These are phyloP conservation scores for Zymoseptoria tritici DNA, from an alignment of 2,329 filamentous ascomycete genomes.

Conservation along the genomic window DNA sequence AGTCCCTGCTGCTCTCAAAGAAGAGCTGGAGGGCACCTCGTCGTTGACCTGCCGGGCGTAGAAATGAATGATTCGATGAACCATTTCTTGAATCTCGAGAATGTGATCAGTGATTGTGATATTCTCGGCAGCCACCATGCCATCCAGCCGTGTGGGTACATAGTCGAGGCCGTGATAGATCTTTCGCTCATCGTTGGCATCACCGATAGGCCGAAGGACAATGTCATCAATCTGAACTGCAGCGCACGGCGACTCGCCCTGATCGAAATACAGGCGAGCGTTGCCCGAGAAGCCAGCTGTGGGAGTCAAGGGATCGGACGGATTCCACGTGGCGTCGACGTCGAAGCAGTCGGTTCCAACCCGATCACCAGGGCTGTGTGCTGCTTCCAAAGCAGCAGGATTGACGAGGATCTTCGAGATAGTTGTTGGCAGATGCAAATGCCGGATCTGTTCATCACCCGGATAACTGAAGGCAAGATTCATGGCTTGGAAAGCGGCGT, in stretches of 20 bases:
- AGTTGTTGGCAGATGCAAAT: slow-evolving; percentile 17
- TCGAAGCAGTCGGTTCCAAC: not conserved
- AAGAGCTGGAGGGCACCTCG: not conserved
- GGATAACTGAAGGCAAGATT: slow-evolving; percentile 27
- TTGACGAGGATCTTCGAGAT: slow-evolving; percentile 21
- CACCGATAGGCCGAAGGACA: not conserved
- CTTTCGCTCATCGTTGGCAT: not conserved
- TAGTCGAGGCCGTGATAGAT: not conserved
- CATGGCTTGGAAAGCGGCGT: slow-evolving; percentile 27
- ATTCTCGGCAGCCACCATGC: not conserved
- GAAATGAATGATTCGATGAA: not conserved
- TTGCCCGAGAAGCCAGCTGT: not conserved
- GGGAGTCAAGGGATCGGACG: not conserved
- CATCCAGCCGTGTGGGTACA: not conserved
- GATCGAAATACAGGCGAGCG: not conserved
- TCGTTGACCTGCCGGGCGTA: not conserved
- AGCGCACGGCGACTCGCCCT: not conserved
- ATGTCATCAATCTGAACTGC: not conserved
- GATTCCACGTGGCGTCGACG: not conserved
- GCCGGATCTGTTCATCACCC: slow-evolving; percentile 21
- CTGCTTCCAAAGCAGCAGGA: not conserved
- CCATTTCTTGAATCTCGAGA: not conserved
- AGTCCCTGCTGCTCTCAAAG: not conserved
- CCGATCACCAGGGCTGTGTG: not conserved
- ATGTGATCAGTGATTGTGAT: not conserved